Evolutionary conservation across 1,284 basidiomycete genomes (phyloP).

Genomic region (Ceratobasidium sp.): DNA sequence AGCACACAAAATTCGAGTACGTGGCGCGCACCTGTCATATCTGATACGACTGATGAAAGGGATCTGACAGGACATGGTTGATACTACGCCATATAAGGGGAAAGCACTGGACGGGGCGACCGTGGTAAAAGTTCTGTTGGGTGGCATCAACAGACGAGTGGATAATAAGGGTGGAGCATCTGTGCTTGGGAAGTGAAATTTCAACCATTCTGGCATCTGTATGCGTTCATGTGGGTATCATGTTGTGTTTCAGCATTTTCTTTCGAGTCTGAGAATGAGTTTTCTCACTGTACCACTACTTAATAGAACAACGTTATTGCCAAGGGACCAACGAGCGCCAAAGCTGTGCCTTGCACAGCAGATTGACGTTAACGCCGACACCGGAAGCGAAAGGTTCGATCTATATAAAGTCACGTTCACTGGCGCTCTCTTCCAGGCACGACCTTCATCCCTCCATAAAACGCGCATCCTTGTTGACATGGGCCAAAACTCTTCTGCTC

Average conservation of each 20-base stretch:
- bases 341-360: slow-evolving; percentile 13
- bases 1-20: slow-evolving; percentile 57
- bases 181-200: not conserved
- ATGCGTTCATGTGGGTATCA: slow-evolving; percentile 3
- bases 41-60: not conserved
- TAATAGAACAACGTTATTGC: not conserved
- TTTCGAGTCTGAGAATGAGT: not conserved
- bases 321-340: not conserved
- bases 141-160: slow-evolving; percentile 57
- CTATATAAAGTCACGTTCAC: not conserved
- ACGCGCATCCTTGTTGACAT: no score
- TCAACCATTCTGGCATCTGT: not conserved
- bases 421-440: not conserved
- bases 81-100: slow-evolving; percentile 60
- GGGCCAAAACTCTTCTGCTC: no score
- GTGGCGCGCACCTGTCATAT: slow-evolving; percentile 37
- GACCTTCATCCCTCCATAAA: slow-evolving; percentile 1
- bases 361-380: slow-evolving; percentile 3
- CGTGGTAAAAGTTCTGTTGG: slow-evolving; percentile 64
- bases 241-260: not conserved
- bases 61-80: slow-evolving; percentile 61
- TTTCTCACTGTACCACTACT: slow-evolving; percentile 7
- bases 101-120: slow-evolving; percentile 57
- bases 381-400: not conserved
- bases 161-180: slow-evolving; percentile 46